Percentiles rank a stretch among this genome's conserved stretches.
phyloP scores from a whole-genome alignment of 108 stramenopile species.

The Fragilariopsis cylindrus region DNA sequence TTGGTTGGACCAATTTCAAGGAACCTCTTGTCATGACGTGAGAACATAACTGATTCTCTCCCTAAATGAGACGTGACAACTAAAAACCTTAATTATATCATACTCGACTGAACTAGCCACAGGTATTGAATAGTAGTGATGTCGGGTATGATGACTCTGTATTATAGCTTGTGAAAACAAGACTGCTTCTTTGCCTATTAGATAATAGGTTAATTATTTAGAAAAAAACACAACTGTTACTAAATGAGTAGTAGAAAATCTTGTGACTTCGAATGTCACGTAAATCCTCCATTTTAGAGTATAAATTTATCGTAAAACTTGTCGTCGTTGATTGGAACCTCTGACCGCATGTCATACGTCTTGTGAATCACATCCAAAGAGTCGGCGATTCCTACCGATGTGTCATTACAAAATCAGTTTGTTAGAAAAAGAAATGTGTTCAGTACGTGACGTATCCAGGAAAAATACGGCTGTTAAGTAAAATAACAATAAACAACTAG shows the following conservation, averaged over 20 bases:
- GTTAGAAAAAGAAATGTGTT: background rate
- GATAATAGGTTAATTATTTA: too few species aligned
- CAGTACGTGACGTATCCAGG: background rate
- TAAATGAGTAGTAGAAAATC: too few species aligned
- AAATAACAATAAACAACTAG: background rate
- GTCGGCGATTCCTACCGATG: slow-evolving; percentile 2
- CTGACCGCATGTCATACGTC: background rate
- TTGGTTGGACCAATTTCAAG: slow-evolving; percentile 19
- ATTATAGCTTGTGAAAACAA: slow-evolving; percentile 4
- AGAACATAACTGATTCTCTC: background rate
- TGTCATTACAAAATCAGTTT: background rate
- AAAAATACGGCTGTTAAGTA: background rate
- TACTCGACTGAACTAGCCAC: background rate
- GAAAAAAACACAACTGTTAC: too few species aligned
- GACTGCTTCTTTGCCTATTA: too few species aligned
- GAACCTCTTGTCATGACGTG: slow-evolving; percentile 19
- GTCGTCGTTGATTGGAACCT: background rate
- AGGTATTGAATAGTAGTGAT: background rate
- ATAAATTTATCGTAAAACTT: too few species aligned
- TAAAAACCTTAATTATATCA: background rate
- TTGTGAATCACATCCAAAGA: background rate
- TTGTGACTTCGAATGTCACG: too few species aligned
- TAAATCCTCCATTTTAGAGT: too few species aligned
- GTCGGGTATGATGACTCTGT: slow-evolving; percentile 3
- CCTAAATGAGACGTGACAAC: background rate